phyloP scores from a whole-genome alignment of 1,139 yeast genomes.

The Meyerozyma elateridarum region DNA sequence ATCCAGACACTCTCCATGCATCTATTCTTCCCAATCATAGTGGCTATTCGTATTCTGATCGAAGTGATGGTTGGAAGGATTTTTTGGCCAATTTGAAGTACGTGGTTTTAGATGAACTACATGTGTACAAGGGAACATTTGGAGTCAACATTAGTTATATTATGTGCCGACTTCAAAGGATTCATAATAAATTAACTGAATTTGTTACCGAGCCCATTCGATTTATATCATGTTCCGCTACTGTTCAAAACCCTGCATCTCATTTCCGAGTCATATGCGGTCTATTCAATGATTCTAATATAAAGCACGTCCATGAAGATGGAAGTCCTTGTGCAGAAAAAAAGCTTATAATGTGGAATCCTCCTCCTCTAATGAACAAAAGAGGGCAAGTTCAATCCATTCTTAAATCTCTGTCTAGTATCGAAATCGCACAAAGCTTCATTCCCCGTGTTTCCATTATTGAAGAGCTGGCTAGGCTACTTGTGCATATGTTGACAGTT shows the following conservation, averaged over 20 bases:
- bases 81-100: constrained; percentile 61
- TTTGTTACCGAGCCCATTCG: constrained; percentile 25
- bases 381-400: constrained; percentile 38
- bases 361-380: constrained; percentile 60
- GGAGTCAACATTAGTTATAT: constrained; percentile 89
- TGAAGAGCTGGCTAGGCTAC: constrained; percentile 67
- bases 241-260: constrained; percentile 64
- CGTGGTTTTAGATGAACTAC: constrained; percentile 87
- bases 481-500: constrained; percentile 57
- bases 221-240: constrained; percentile 91
- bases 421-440: constrained; percentile 15
- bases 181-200: constrained; percentile 34
- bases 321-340: constrained; percentile 87
- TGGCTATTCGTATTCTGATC: constrained; percentile 14
- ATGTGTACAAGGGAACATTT: constrained; percentile 82
- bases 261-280: constrained; percentile 78
- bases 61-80: constrained; percentile 52
- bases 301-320: constrained; percentile 60
- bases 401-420: constrained; percentile 6
- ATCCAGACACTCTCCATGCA: constrained; percentile 91
- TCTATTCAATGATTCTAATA: constrained; percentile 34
- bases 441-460: constrained; percentile 64
- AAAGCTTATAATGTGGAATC: constrained; percentile 76
- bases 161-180: constrained; percentile 67
- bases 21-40: constrained; percentile 73